These are phyloP conservation scores for Physcomitrium patens DNA, from an alignment of 225 moss, liverwort and hornwort species.

Conservation along the genomic window DNA sequence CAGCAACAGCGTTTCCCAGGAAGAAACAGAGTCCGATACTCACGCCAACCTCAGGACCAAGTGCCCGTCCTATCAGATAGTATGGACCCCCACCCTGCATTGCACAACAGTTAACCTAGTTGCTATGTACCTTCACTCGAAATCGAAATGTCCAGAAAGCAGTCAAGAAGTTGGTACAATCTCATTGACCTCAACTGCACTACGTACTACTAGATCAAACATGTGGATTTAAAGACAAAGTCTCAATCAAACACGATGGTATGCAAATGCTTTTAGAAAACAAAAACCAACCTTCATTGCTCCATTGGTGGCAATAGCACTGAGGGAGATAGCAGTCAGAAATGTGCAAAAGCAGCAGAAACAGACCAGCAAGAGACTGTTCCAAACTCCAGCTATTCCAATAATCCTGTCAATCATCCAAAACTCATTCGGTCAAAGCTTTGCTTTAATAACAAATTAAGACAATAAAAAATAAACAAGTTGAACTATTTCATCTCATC, in stretches of 20 bases:
- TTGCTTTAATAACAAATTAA: background rate
- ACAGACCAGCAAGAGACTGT: conserved; percentile 84
- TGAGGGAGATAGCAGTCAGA: conserved; percentile 88
- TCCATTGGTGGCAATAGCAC: conserved; percentile 98
- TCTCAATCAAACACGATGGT: background rate
- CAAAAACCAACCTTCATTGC: conserved; percentile 84
- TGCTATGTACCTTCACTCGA: background rate
- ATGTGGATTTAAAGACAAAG: conserved; percentile 2
- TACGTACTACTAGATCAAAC: background rate
- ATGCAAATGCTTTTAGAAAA: background rate
- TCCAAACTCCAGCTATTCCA: conserved; percentile 97
- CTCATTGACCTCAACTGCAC: conserved; percentile 7
- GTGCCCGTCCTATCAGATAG: conserved; percentile 92
- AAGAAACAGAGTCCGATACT: conserved; percentile 99
- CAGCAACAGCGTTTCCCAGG: conserved; percentile 96
- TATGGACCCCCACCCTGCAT: conserved; percentile 98
- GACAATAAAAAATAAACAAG: background rate
- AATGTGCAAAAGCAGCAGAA: conserved; percentile 91
- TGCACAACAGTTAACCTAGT: conserved; percentile 19
- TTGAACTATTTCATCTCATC: background rate
- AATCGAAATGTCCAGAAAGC: conserved; percentile 9
- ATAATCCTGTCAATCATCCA: conserved; percentile 79
- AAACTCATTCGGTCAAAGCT: conserved; percentile 6
- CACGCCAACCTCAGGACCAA: conserved; percentile 98
- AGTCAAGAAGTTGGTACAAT: background rate